Conservation (phyloP, 306 rosid species). For the Gleditsia sinensis region DNA sequence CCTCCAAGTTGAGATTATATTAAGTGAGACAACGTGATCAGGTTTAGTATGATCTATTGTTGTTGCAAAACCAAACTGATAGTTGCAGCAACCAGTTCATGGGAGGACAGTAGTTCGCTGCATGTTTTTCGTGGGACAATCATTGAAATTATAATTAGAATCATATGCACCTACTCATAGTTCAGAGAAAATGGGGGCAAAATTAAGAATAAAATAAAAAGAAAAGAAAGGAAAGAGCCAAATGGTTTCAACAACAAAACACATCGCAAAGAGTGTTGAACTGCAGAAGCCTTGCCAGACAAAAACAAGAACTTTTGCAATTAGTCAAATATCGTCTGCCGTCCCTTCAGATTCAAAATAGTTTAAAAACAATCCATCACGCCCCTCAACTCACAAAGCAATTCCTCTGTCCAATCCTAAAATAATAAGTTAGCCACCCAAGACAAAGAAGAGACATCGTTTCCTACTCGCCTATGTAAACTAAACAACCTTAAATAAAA, state of each 20-base stretch:
- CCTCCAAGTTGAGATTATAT: no score
- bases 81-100: neutral
- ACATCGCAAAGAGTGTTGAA: slow-evolving; percentile 44
- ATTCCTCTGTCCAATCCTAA: slow-evolving; percentile 39
- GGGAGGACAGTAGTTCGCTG: neutral
- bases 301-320: slow-evolving; percentile 31
- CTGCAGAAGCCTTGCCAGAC: slow-evolving; percentile 34
- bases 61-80: neutral
- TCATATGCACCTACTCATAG: neutral
- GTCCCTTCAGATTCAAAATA: slow-evolving; percentile 50
- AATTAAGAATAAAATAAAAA: neutral
- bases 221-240: neutral
- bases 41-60: no score
- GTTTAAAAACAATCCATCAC: slow-evolving; percentile 24
- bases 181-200: neutral
- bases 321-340: slow-evolving; percentile 49
- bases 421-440: slow-evolving; percentile 52
- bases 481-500: slow-evolving; percentile 50
- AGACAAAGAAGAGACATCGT: slow-evolving; percentile 55
- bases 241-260: slow-evolving; percentile 33
- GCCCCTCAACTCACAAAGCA: slow-evolving; percentile 29
- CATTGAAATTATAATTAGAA: neutral
- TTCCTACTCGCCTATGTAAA: slow-evolving; percentile 43
- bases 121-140: neutral
- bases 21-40: no score